These are phyloP conservation scores for Chrysosporium queenslandicum DNA, from an alignment of 2,329 filamentous ascomycete species.

Conservation along the genomic window DNA sequence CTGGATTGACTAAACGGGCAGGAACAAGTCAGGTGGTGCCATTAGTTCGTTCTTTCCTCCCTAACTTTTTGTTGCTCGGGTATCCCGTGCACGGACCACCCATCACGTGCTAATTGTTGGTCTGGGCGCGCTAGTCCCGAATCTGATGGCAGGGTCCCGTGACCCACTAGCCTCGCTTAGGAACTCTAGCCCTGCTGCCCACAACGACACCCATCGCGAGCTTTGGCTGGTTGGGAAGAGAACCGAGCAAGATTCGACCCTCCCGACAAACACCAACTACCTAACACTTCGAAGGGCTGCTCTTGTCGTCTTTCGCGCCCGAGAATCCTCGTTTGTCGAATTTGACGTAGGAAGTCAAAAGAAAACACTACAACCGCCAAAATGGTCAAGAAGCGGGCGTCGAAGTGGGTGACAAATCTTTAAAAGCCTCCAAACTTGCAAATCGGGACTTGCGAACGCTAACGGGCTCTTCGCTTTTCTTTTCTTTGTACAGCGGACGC, in stretches of 20 bases:
- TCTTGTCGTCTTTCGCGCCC: constrained; percentile 11
- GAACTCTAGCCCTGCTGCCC: constrained; percentile 12
- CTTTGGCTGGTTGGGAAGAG: constrained; percentile 8
- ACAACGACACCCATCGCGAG: constrained; percentile 12
- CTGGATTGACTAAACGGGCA: neutral
- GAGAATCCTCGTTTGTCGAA: constrained; percentile 8
- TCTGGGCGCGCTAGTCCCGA: constrained; percentile 9
- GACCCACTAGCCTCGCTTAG: constrained; percentile 13
- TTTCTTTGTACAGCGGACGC: constrained; percentile 58
- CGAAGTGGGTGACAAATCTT: constrained; percentile 48
- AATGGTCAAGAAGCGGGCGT: constrained; percentile 68
- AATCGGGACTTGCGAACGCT: constrained; percentile 4
- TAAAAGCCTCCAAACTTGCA: constrained; percentile 12
- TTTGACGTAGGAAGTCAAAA: constrained; percentile 11
- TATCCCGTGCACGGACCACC: neutral
- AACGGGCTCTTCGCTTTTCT: constrained; percentile 7
- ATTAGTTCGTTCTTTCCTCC: neutral
- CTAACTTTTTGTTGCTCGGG: constrained; percentile 1
- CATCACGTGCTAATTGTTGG: neutral
- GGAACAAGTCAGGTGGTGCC: constrained; percentile 7
- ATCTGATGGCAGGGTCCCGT: neutral
- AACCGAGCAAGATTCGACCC: constrained; percentile 10
- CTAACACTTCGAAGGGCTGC: constrained; percentile 8
- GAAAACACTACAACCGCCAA: constrained; percentile 37
- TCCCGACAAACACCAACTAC: constrained; percentile 12